Base-by-base conservation (phyloP, 495 filamentous ascomycete species). In the Penicillium atrosanguineum region DNA sequence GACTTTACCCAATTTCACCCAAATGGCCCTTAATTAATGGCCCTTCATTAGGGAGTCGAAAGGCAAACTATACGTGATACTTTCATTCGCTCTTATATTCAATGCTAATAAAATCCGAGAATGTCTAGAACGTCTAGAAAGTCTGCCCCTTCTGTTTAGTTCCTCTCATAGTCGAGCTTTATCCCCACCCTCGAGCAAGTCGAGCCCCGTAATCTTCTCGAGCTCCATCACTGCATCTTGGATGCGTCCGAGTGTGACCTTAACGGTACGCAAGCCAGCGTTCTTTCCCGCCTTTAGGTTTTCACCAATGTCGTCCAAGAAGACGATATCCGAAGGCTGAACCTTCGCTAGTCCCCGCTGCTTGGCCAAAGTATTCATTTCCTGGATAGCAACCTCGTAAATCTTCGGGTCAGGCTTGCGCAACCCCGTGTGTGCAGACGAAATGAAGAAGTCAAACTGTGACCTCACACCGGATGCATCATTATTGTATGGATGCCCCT, bases 231-330 rank as follows among this genome's bases (percentile, higher is more conserved):
- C 86, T 11, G 92, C 93, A 69, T 90, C 84, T 72, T 81, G 84
- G 6, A 86, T 85, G 67, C 75, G 84, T 26, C 92, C 92, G 28
- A 97, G 72, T 7, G 79, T 74, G 3, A 97, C 94, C 65, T 87
- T 95, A 55, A 98, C 78, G 2, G 92, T 96, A 52, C 78, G 71
- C 67, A 97, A 87, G 23, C 94, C 94, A 11, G 83, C 67, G 47
- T 71, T 76, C 74, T 79, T 91, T 11, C 86, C 94, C 11, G 79
- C 83, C 74, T 91, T 93, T 59, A 97, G 68, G 67, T 98, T 98
- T 74, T 89, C 83, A 0, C 94, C 94, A 64, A 98, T 97, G 70
- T 98, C 94, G 76, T 98, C 94, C 45, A 97, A 68, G 69, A 98
- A 97, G 16, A 95, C 74, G 43, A 96, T 73, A 47, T 97, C 89